Percentiles rank a stretch among this genome's conserved stretches.
phyloP scores from a whole-genome alignment of 208 protist species.

The Spongospora subterranea region DNA sequence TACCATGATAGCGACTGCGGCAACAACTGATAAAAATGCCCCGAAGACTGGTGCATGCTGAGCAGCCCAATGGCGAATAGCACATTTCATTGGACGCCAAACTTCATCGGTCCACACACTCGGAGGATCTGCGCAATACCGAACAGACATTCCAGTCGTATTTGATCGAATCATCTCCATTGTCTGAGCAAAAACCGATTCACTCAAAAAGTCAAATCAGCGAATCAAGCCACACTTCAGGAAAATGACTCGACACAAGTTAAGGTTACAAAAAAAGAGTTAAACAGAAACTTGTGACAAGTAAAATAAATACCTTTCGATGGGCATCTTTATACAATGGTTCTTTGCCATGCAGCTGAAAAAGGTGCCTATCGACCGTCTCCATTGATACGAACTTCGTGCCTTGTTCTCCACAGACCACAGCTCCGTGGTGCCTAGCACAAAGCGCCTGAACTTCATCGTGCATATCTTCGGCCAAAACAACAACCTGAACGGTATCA shows the following conservation, averaged over 20 bases:
- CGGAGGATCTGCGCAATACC: neutral
- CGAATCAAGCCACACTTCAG: neutral
- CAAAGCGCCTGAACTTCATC: neutral
- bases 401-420: neutral
- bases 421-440: neutral
- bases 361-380: neutral
- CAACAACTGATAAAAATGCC: neutral
- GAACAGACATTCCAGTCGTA: neutral
- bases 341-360: neutral
- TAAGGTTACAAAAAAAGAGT: too few species aligned
- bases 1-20: neutral
- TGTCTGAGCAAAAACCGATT: constrained; percentile 14
- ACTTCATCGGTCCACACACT: neutral
- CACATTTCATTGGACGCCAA: neutral
- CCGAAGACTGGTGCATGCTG: neutral
- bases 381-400: neutral
- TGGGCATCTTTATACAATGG: neutral
- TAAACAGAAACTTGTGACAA: too few species aligned
- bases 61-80: constrained; percentile 11
- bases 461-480: neutral
- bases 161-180: neutral
- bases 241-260: neutral
- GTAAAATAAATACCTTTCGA: neutral
- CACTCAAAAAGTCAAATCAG: neutral
- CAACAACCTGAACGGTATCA: neutral